These are phyloP conservation scores for Chrysopogon serrulatus DNA, from an alignment of 176 grass and related monocot species.

Conservation along the genomic window DNA sequence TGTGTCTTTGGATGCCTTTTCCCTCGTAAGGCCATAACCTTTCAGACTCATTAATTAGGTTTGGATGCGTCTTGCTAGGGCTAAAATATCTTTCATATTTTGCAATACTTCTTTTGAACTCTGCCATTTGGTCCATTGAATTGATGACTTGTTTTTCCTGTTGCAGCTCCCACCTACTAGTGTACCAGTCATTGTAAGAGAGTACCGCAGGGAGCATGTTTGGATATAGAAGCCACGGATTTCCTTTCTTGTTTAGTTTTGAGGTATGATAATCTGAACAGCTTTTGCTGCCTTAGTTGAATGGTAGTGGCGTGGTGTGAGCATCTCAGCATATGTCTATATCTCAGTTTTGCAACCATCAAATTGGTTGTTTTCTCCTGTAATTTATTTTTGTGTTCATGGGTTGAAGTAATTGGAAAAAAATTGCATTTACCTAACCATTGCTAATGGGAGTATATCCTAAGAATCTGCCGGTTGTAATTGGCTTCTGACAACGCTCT, in stretches of 20 bases:
- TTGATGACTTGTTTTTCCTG: slow-evolving; percentile 10
- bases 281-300: slow-evolving; percentile 2
- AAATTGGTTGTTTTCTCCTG: slow-evolving; percentile 5
- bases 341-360: slow-evolving; percentile 12
- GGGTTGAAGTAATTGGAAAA: slow-evolving; percentile 2
- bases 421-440: background rate
- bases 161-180: slow-evolving; percentile 83
- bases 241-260: slow-evolving; percentile 18
- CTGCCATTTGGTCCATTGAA: slow-evolving; percentile 8
- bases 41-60: background rate
- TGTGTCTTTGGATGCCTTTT: background rate
- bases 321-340: background rate
- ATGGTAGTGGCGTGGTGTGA: background rate
- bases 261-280: slow-evolving; percentile 14
- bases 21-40: background rate
- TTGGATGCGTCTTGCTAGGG: background rate
- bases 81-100: background rate
- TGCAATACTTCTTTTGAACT: slow-evolving; percentile 3
- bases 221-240: slow-evolving; percentile 40
- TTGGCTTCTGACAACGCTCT: background rate
- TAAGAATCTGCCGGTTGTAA: slow-evolving; percentile 7
- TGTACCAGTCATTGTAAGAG: slow-evolving; percentile 79
- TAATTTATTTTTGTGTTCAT: slow-evolving; percentile 18
- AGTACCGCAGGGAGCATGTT: slow-evolving; percentile 74
- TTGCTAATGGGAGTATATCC: background rate